Base-by-base conservation (phyloP, 2,329 filamentous ascomycete species). In the Fusarium bulbicola region DNA sequence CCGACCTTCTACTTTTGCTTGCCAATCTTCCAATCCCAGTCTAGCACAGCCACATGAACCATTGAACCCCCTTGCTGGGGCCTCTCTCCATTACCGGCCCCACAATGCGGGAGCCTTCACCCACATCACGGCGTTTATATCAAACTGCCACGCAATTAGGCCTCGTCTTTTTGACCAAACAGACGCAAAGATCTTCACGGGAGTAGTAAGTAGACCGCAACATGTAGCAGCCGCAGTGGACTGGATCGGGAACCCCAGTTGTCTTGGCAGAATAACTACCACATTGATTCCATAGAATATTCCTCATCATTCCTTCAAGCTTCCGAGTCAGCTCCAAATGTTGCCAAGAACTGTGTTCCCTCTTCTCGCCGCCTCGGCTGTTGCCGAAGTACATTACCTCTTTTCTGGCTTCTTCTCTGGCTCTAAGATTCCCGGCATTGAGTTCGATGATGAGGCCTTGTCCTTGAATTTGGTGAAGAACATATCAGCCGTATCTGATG, bases 191-290 rank as follows among this genome's bases (percentile, higher is more conserved):
- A 24, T 18, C 28, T 18, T 32, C 21, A 16, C 28, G 7, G 0
- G 7, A 32, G 5, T 18, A 18, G 0, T n/a, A 14, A 3, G 15
- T 49, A n/a, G 21, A 10, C 15, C 1, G 2, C 0, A 18, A 12
- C 0, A 13, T 49, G 46, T 49, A 10, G 46, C 1, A n/a, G 14
- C 2, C 15, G 15, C 2, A 32, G 28, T n/a, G 46, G 46, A 49
- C 1, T 32, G 1, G 2, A 32, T 49, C 5, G 28, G 21, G 21
- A 49, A 32, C 11, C 28, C 28, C 4, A 7, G 28, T 10, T 13
- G 21, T 32, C 46, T 49, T n/a, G 28, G 21, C 46, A 32, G 7
- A n/a, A 32, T 49, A 49, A 49, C 32, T 32, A 49, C 11, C 3
- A 21, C 3, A 2, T 6, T 2, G 7, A 18, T 18, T 32, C 15